Evolutionary conservation across 768 basidiomycete genomes (phyloP), one percentile per base, ranked within the genome.

Genomic region (Podaxis pistillaris): DNA sequence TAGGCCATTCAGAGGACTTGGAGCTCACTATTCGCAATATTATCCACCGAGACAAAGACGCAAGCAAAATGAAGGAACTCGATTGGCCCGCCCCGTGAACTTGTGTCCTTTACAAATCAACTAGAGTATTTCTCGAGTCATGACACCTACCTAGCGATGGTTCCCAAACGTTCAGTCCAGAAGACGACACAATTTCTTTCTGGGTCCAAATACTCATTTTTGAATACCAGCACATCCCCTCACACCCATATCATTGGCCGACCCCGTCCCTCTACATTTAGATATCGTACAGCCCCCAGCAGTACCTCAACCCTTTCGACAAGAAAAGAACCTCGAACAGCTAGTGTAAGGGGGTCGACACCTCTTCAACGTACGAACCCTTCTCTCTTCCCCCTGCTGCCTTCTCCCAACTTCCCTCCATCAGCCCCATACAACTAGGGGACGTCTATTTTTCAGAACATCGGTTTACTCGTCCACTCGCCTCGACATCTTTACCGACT

Each of bases 371-470:
- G 85, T 93, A 1, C 86, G 84, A 63, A 63, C 69, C 0, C 73
- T 89, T 22, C 91, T 95, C 71, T 69, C 72, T 9, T 63, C 72
- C 0, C 73, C 9, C 76, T 76, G 2, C 54, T n/a, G 1, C 37
- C 13, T 47, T 84, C n/a, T 0, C 65, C 81, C 49, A 75, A 78
- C 0, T 86, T 86, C 0, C 93, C 94, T 47, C 93, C 92, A 0
- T 89, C 91, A 63, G 85, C 93, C 9, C 94, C 93, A 0, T 94
- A 93, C 73, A 93, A 90, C 74, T 96, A 93, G 93, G 94, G 93
- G 13, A 93, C 91, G 79, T 93, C 40, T 96, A 94, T 76, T 96
- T 96, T 70, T 93, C 94, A 11, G 84, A 91, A 66, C 87, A 89
- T 68, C 94, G 93, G 93, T 83, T 56, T 94, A 91, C 70, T 85